Evolutionary conservation across 2,329 filamentous ascomycete species (phyloP), one percentile per base, ranked within the genome.

Genomic region (Amauroascus verrucosus): DNA sequence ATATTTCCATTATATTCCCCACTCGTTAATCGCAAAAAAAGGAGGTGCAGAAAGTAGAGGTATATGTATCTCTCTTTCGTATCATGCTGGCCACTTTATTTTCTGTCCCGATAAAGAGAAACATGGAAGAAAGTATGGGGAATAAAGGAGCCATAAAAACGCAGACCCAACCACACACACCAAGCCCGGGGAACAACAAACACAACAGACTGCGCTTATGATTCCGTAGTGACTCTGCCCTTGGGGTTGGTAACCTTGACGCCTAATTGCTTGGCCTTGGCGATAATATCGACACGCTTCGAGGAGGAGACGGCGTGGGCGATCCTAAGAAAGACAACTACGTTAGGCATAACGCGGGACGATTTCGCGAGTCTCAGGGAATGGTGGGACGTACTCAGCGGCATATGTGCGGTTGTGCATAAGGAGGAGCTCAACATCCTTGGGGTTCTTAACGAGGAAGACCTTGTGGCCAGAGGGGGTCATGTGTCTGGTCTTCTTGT

Each of bases 401-500:
- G 93, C 93, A 78, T 88, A 96, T 76, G 89, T 95, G 75, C 86
- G 85, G 88, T 97, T 97, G 86, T 98, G 93, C 93, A 98, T 98
- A 69, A 98, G 82, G 70, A 98, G 85, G 61, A 98, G 86, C 77
- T 98, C 91, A 70, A 98, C 85, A 67, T 98, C 93, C 74, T 85
- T 82, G 76, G 82, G 76, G 83, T 98, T 98, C 85, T 85, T 88
- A 79, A 98, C 93, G 72, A 97, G 84, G 86, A 98, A 98, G 64
- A 91, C 88, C 85, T 96, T 97, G 86, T 97, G 91, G 78, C 93
- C 93, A 68, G 89, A 95, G 73, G 93, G 93, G 82, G 89, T 95
- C 85, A 97, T 85, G 83, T 94, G 91, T 72, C 88, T 85, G 73
- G 93, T 98, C 84, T 97, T 97, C 84, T 88, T 95, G 88, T 97